A percentile compares a stretch with the other conserved stretches of the same genome.
phyloP scores from a whole-genome alignment of 1,284 basidiomycete genomes.

The Ustilago lituana region DNA sequence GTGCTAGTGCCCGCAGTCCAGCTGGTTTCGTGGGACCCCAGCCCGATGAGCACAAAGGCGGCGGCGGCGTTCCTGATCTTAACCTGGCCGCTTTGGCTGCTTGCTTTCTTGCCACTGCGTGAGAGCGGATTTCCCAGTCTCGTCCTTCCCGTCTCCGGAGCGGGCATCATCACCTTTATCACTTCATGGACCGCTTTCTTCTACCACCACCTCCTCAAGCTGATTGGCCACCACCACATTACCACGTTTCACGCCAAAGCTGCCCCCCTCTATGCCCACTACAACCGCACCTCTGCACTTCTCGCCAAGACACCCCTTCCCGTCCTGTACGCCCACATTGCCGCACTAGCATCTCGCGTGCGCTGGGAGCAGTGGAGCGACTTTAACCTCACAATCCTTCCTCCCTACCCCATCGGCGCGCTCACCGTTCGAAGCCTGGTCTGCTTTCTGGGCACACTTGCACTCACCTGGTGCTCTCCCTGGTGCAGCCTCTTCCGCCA shows the following conservation, averaged over 20 bases:
- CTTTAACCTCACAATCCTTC: slow-evolving; percentile 49
- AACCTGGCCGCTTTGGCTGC: slow-evolving; percentile 63
- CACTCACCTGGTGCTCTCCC: slow-evolving; percentile 65
- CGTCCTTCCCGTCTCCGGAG: slow-evolving; percentile 39
- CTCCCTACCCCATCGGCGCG: slow-evolving; percentile 63
- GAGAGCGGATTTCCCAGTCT: slow-evolving; percentile 34
- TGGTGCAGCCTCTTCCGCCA: slow-evolving; percentile 62
- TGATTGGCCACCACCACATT: slow-evolving; percentile 23
- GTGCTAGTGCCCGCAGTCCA: slow-evolving; percentile 48
- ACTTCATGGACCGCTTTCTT: neutral
- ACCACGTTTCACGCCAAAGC: slow-evolving; percentile 19
- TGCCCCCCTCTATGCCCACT: slow-evolving; percentile 18
- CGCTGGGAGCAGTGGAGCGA: slow-evolving; percentile 34
- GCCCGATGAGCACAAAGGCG: slow-evolving; percentile 43
- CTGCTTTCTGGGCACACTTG: slow-evolving; percentile 55
- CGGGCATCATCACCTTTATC: slow-evolving; percentile 20
- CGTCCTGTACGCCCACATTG: slow-evolving; percentile 6
- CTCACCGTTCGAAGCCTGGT: slow-evolving; percentile 59
- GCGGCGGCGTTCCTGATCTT: slow-evolving; percentile 57
- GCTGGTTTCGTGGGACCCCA: slow-evolving; percentile 54
- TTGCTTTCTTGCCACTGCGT: slow-evolving; percentile 55
- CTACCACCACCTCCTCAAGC: slow-evolving; percentile 18
- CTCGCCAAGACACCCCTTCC: slow-evolving; percentile 25
- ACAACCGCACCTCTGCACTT: slow-evolving; percentile 11
- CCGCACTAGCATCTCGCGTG: slow-evolving; percentile 1